These are phyloP conservation scores for Paxillus involutus DNA, from an alignment of 768 basidiomycete species.

Conservation along the genomic window DNA sequence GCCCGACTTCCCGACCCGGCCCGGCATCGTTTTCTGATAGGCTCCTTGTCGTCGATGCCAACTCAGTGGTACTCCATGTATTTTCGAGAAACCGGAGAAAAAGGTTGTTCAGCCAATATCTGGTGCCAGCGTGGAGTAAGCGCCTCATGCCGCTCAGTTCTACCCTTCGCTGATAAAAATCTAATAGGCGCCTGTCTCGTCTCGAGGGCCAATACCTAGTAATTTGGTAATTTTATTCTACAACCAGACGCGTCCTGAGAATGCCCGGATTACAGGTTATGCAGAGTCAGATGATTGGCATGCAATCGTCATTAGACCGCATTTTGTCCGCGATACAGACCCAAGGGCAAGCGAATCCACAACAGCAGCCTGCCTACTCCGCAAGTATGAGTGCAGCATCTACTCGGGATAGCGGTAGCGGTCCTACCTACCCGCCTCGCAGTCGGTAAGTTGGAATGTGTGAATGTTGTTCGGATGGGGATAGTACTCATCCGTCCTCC, in stretches of 20 bases:
- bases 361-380: conserved; percentile 26
- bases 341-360: conserved; percentile 33
- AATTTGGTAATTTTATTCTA: conserved; percentile 12
- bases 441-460: conserved; percentile 33
- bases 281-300: conserved; percentile 93
- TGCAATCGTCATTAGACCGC: conserved; percentile 86
- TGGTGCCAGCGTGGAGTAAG: conserved; percentile 73
- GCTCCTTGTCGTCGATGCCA: conserved; percentile 90
- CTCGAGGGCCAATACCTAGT: conserved; percentile 87
- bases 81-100: conserved; percentile 92
- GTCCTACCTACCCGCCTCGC: conserved; percentile 30
- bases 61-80: conserved; percentile 72
- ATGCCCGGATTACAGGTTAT: conserved; percentile 55
- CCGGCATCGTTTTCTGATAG: conserved; percentile 59
- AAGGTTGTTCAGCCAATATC: conserved; percentile 64
- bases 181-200: conserved; percentile 69
- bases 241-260: neutral
- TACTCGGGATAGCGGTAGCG: conserved; percentile 15
- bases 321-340: conserved; percentile 68
- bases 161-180: conserved; percentile 18
- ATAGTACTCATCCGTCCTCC: conserved; percentile 29
- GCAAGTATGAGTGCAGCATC: conserved; percentile 16
- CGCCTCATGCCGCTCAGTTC: conserved; percentile 10
- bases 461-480: neutral
- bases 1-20: conserved; percentile 74